Conservation (phyloP, 352 stramenopile genomes). For the Phytopythium montanum region DNA sequence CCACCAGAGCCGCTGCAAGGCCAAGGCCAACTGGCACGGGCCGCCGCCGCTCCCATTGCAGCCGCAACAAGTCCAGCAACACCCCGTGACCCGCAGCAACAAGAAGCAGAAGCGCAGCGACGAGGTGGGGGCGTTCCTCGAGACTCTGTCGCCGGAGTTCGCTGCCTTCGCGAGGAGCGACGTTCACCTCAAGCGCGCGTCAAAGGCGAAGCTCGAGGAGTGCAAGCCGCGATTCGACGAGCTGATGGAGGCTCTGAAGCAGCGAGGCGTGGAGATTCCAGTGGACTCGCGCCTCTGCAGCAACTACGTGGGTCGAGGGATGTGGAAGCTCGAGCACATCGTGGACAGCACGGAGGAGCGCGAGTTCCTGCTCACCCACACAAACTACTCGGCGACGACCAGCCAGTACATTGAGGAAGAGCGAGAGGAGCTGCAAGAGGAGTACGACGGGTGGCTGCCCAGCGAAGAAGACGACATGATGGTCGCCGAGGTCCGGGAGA, state of each 20-base stretch:
- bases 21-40: no score
- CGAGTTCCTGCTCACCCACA: conserved; percentile 20
- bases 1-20: no score
- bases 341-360: conserved; percentile 22
- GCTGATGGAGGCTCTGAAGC: conserved; percentile 5
- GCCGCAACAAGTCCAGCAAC: no score
- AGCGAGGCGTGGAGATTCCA: conserved; percentile 7
- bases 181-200: conserved; percentile 3
- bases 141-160: conserved; percentile 9
- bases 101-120: conserved; percentile 11
- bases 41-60: no score
- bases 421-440: conserved; percentile 1
- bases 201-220: not conserved
- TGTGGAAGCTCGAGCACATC: conserved; percentile 1
- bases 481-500: conserved; percentile 15
- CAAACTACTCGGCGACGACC: conserved; percentile 8
- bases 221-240: conserved; percentile 8
- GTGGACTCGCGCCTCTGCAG: conserved; percentile 12
- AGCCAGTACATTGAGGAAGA: conserved; percentile 7
- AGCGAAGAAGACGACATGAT: conserved; percentile 10
- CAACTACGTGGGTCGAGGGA: not conserved
- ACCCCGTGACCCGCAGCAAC: no score
- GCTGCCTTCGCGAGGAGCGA: not conserved
- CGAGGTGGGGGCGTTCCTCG: conserved; percentile 7
- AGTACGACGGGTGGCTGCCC: no score